Evolutionary conservation across 2,329 filamentous ascomycete species (phyloP), one percentile per base, ranked within the genome.

Genomic region (Bipolaris oryzae): DNA sequence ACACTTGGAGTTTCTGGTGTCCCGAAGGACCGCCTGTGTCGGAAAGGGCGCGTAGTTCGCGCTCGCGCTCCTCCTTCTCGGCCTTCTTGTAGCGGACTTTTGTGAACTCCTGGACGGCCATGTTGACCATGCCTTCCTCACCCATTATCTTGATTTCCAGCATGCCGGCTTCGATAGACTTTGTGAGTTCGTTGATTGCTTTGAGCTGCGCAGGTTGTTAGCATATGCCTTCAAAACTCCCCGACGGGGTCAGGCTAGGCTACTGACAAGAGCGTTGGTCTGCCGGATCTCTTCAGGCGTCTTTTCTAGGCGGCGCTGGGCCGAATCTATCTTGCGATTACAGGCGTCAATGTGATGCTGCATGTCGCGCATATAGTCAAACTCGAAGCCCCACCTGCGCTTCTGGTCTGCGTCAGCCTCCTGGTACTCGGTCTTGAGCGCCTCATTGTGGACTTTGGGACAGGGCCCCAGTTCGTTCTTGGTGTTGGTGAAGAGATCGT

Each of bases 401-500:
- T 88, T 89, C 69, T 94, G 89, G 28, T 86, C 78, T 1, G 89
- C 81, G 3, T 89, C 80, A 0, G 95, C 86, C 1, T 80, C 83
- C 67, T 96, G 90, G 77, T 95, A 99, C 75, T 99, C 93, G 45
- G 88, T 82, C 78, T 96, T 97, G 64, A 98, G 84, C 11, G 87
- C 87, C 75, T 97, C 93, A 46, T 87, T 90, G 79, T 99, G 95
- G 23, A 94, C 85, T 75, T 94, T 95, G 47, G 91, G 86, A 73
- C 95, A 99, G 0, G 87, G 85, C 2, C 95, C 95, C 33, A 98
- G 85, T 76, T 99, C 95, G 83, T 98, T 93, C 81, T 97, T 98
- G 43, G 95, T 99, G 80, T 99, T 99, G 64, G 94, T 99, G 84
- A 99, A 99, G 73, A 99, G 91, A 75, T 99, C 95, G 82, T 98